Evolutionary conservation across 2,329 filamentous ascomycete species (phyloP), one percentile per base, ranked within the genome.

Genomic region (Cladophialophora exuberans): DNA sequence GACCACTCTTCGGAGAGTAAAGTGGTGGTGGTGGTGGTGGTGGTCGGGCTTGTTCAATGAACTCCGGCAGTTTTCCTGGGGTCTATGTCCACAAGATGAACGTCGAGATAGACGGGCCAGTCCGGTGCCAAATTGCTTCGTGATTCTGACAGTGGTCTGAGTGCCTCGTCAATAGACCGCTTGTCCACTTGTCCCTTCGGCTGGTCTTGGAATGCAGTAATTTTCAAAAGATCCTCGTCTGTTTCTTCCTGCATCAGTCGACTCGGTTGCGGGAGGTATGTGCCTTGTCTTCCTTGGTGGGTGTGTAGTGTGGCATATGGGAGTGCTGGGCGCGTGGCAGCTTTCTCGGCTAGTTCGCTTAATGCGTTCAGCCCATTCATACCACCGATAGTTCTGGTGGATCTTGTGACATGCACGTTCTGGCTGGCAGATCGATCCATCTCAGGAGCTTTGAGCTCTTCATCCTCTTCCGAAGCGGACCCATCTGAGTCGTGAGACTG

Each of bases 371-470:
- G 74, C 4, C 77, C 74, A 59, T 79, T 73, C 59, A 75, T 69
- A 22, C 65, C 69, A 51, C 78, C 78, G 50, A 78, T 78, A 4
- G 74, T 79, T 39, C 76, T 73, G 6, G 76, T 79, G 4, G 74
- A 82, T 36, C 69, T 81, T 66, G 75, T 86, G 70, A 69, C 82
- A 72, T 79, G 77, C n/a, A 64, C 63, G 38, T 81, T 83, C 52
- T 81, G 80, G 50, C 79, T 83, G 17, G 81, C 75, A 10, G 81
- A 82, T 33, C 84, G 80, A 46, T 82, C 79, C 83, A 86, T 86
- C 50, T 83, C 83, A 3, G 76, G 69, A 1, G 80, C 72, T 20
- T 70, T 69, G 0, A 72, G 69, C 6, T 73, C 74, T 39, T 70
- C 71, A 30, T 71, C 63, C 30, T 69, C 69, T 45, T 79, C 70